Base-by-base conservation (phyloP, 2,329 filamentous ascomycete species). In the Penicillium corylophilum region DNA sequence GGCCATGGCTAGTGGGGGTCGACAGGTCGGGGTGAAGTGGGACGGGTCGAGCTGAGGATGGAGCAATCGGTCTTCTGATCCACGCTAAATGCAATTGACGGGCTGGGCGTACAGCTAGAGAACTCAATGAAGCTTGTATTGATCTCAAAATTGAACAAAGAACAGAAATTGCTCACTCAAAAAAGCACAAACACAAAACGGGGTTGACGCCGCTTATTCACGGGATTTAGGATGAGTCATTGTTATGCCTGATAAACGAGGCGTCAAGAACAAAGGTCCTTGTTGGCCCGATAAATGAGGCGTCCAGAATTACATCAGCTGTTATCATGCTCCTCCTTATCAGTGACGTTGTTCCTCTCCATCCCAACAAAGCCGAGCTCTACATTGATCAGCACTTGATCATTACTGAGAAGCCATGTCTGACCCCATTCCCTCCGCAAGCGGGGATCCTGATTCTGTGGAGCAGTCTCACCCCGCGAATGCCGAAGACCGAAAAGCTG, bases 401-500 rank as follows among this genome's bases (percentile, higher is more conserved):
- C n/a, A 48, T 26, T 33, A 6, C 35, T 20, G 35, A 38, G 35
- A 26, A 40, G 65, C 40, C 23, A 77, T 77, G 75, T 72, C 75
- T 20, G 74, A 78, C 56, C 64, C 72, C 9, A 70, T 76, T 45
- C 70, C 74, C 23, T 70, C 76, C 20, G 69, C 71, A 26, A 64
- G 67, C 29, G 61, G 68, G 28, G 71, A 70, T 41, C 65, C 65
- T 29, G 66, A 71, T 24, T 60, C 69, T 18, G 54, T 56, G 28
- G 65, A 71, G 28, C 66, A 69, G 33, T 46, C 62, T 7, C 64
- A 71, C 40, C 74, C 76, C 38, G 65, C 70, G 31, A 75, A 74
- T 55, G 75, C 75, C 26, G 77, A 79, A 68, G 77, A 78, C 63
- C 77, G 77, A 61, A 78, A 77, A 64, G 75, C 77, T 10, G 77